Conservation (phyloP, 164 flowering plant species). For the Santalum album region DNA sequence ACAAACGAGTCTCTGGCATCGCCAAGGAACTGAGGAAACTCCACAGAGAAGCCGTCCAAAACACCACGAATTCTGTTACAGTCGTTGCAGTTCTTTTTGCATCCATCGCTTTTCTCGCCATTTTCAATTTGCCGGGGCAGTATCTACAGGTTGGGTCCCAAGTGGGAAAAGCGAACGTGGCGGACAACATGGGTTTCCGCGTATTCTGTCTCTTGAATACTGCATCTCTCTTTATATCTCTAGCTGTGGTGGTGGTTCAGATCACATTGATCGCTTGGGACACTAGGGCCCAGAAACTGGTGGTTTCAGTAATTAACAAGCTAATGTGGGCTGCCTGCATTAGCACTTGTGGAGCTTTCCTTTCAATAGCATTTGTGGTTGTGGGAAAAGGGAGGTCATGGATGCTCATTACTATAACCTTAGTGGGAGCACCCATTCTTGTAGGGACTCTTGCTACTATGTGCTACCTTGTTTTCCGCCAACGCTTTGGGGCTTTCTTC, state of each 20-base stretch:
- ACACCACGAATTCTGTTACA: constrained; percentile 85
- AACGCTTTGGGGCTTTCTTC: constrained; percentile 37
- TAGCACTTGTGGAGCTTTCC: constrained; percentile 80
- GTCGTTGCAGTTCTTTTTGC: constrained; percentile 88
- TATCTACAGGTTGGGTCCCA: constrained; percentile 34
- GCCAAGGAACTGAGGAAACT: constrained; percentile 83
- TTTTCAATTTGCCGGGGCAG: constrained; percentile 85
- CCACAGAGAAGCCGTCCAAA: constrained; percentile 90
- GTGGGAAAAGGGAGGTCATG: constrained; percentile 58
- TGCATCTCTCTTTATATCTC: constrained; percentile 74
- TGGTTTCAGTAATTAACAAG: constrained; percentile 85
- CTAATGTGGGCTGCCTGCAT: constrained; percentile 93
- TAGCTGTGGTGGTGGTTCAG: constrained; percentile 92
- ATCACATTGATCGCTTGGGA: constrained; percentile 96
- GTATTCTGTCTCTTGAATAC: constrained; percentile 73
- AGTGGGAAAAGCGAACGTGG: constrained; percentile 52
- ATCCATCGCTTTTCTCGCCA: constrained; percentile 84
- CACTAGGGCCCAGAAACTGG: constrained; percentile 73
- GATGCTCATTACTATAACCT: constrained; percentile 72
- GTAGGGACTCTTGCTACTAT: constrained; percentile 71
- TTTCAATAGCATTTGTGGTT: constrained; percentile 69
- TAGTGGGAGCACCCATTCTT: constrained; percentile 58
- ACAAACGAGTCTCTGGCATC: constrained; percentile 70
- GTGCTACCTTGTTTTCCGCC: constrained; percentile 81
- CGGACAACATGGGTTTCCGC: constrained; percentile 45